Percentiles rank a stretch among this genome's conserved stretches.
These are phyloP conservation scores for Adansonia rubrostipa DNA, from an alignment of 441 rosid genomes.

Conservation along the genomic window DNA sequence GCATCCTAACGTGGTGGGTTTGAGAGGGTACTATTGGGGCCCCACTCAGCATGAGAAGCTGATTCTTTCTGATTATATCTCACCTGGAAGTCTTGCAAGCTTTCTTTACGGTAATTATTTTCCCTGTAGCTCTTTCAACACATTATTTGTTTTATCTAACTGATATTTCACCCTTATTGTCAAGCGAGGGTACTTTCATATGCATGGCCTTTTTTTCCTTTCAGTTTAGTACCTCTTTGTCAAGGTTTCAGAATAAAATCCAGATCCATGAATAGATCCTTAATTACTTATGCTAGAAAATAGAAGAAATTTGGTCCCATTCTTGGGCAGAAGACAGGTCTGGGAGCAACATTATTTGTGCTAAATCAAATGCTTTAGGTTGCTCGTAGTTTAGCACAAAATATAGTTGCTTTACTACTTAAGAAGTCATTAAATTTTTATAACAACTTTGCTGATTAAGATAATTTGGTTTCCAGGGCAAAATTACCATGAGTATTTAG, in stretches of 20 bases:
- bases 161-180: not conserved
- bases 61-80: conserved; percentile 89
- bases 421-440: not conserved
- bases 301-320: not conserved
- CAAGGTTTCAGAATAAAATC: not conserved
- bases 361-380: not conserved
- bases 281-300: not conserved
- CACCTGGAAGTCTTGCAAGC: conserved; percentile 97
- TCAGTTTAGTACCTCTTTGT: not conserved
- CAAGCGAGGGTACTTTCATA: not conserved
- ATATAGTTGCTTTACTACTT: not conserved
- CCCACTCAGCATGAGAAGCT: conserved; percentile 98
- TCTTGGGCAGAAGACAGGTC: not conserved
- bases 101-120: conserved; percentile 83
- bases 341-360: not conserved
- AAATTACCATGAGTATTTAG: not conserved
- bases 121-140: conserved; percentile 14
- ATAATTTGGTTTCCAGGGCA: not conserved
- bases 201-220: not conserved
- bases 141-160: not conserved
- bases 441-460: not conserved
- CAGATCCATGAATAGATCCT: not conserved
- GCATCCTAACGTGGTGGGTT: conserved; percentile 96
- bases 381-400: not conserved
- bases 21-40: conserved; percentile 99